Evolutionary conservation across 2,329 filamentous ascomycete genomes (phyloP).

Genomic region (Ascochyta rabiei): DNA sequence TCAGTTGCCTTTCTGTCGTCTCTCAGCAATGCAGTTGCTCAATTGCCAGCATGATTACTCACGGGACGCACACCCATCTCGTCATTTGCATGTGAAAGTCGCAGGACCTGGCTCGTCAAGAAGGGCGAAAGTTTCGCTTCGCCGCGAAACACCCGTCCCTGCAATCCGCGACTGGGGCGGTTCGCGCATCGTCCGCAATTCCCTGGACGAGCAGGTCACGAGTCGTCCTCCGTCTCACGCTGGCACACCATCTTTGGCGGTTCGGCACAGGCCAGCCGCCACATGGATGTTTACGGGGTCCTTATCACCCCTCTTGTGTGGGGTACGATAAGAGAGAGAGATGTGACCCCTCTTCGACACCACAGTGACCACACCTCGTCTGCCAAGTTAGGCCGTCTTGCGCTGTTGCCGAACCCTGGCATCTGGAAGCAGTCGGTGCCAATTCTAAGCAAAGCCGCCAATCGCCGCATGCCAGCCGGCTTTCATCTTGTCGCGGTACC

Average conservation of each 20-base stretch:
- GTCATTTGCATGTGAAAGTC: slow-evolving; percentile 40
- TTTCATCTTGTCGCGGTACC: slow-evolving; percentile 9
- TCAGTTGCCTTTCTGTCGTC: slow-evolving; percentile 24
- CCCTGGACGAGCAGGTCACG: slow-evolving; percentile 14
- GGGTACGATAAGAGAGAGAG: slow-evolving; percentile 1
- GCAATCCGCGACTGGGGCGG: slow-evolving; percentile 16
- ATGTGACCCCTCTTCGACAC: slow-evolving; percentile 6
- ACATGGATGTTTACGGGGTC: slow-evolving; percentile 16
- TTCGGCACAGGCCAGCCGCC: slow-evolving; percentile 5
- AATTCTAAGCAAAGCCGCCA: slow-evolving; percentile 25
- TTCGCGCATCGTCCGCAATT: slow-evolving; percentile 8
- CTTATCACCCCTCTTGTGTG: slow-evolving; percentile 11
- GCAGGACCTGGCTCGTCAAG: slow-evolving; percentile 33
- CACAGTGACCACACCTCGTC: neutral
- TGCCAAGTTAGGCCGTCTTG: slow-evolving; percentile 4
- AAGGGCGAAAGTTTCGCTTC: too few relatives aligned
- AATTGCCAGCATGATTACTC: slow-evolving; percentile 19
- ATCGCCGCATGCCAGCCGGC: slow-evolving; percentile 19
- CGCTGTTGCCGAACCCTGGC: slow-evolving; percentile 8
- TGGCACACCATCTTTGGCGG: slow-evolving; percentile 13
- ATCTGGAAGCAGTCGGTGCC: slow-evolving; percentile 7
- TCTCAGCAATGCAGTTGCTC: slow-evolving; percentile 28
- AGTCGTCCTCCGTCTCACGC: slow-evolving; percentile 4
- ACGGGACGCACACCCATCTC: slow-evolving; percentile 15
- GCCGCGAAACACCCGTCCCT: slow-evolving; percentile 23